Conservation (phyloP, 2,329 filamentous ascomycete genomes). For the Penicillium oxalicum region DNA sequence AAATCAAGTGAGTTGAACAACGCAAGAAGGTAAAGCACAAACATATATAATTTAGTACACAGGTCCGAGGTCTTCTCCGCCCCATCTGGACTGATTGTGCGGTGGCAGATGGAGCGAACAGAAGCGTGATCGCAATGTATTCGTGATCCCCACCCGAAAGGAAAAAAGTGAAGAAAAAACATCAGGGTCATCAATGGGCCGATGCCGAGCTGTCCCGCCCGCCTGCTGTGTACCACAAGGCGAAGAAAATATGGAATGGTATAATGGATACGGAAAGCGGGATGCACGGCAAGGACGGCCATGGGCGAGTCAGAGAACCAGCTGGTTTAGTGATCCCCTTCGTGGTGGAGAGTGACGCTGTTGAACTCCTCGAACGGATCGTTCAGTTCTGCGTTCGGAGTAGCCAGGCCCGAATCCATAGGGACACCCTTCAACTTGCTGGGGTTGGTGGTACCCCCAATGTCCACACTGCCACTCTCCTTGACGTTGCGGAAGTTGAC, state of each 20-base stretch:
- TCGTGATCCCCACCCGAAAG: constrained; percentile 11
- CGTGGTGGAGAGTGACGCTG: constrained; percentile 93
- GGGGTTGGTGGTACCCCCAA: constrained; percentile 37
- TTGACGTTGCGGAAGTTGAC: constrained; percentile 98
- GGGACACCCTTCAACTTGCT: constrained; percentile 67
- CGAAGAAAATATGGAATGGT: constrained; percentile 9
- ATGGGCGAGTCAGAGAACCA: constrained; percentile 4
- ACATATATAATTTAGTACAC: too few relatives aligned
- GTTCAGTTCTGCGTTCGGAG: constrained; percentile 70
- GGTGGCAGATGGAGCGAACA: constrained; percentile 10
- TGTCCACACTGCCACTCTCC: constrained; percentile 89
- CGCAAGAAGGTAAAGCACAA: too few relatives aligned
- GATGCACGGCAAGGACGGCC: too few relatives aligned
- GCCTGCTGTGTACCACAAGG: constrained; percentile 9
- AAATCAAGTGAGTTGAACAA: not conserved
- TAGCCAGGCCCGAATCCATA: constrained; percentile 76
- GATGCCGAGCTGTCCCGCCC: constrained; percentile 19
- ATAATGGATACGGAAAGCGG: not conserved
- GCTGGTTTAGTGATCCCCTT: constrained; percentile 57
- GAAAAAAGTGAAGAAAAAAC: not conserved
- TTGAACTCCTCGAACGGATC: constrained; percentile 99
- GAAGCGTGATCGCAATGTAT: constrained; percentile 20
- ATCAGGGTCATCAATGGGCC: constrained; percentile 29
- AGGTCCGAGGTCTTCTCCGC: too few relatives aligned
- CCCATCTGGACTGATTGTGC: too few relatives aligned